phyloP scores from a whole-genome alignment of 140 eudicot species.

The Stevia rebaudiana region DNA sequence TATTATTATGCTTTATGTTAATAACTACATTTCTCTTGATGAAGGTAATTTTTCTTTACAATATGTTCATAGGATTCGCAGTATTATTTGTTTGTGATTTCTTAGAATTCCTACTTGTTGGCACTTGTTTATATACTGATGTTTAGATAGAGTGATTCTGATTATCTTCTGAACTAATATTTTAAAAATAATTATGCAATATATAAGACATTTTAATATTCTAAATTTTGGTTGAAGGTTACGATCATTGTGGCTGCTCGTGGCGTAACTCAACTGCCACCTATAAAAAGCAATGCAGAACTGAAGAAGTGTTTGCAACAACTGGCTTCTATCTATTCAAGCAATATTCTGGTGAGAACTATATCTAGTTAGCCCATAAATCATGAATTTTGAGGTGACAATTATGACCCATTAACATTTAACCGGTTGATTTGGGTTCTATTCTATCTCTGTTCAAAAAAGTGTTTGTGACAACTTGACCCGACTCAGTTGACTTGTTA shows the following conservation, averaged over 20 bases:
- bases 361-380: slow-evolving; percentile 1
- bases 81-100: neutral
- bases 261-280: slow-evolving; percentile 53
- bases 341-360: slow-evolving; percentile 45
- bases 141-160: too few relatives aligned
- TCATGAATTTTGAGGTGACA: neutral
- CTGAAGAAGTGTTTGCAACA: slow-evolving; percentile 69
- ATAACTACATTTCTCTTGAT: too few relatives aligned
- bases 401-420: neutral
- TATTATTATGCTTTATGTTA: too few relatives aligned
- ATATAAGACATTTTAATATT: too few relatives aligned
- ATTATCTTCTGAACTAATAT: neutral
- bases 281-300: slow-evolving; percentile 52
- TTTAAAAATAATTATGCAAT: neutral
- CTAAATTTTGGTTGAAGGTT: slow-evolving; percentile 51
- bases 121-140: neutral
- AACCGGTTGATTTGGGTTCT: neutral
- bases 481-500: too few relatives aligned
- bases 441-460: too few relatives aligned
- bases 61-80: too few relatives aligned
- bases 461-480: too few relatives aligned
- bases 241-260: slow-evolving; percentile 81
- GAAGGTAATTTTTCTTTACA: too few relatives aligned
- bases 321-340: slow-evolving; percentile 60
- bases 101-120: neutral